These are phyloP conservation scores for Pistacia vera DNA, from an alignment of 345 rosid genomes.

Conservation along the genomic window DNA sequence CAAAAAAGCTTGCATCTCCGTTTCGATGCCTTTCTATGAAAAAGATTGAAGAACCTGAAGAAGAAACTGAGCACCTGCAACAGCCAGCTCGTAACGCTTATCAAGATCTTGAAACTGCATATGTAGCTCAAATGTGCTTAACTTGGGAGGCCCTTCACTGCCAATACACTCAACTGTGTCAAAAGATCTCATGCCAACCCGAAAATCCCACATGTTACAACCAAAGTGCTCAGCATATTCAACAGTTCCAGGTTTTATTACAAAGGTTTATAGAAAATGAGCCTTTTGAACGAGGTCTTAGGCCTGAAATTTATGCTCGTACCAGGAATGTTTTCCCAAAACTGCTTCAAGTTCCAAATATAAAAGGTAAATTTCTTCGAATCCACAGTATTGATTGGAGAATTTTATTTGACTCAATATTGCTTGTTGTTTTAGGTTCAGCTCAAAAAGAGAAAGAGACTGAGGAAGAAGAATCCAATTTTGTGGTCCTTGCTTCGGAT, in stretches of 20 bases:
- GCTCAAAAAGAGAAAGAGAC: slow-evolving; percentile 43
- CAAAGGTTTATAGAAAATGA: slow-evolving; percentile 95
- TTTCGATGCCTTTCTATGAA: slow-evolving; percentile 84
- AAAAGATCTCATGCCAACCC: slow-evolving; percentile 64
- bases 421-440: slow-evolving; percentile 38
- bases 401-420: not conserved
- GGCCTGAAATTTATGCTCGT: slow-evolving; percentile 78
- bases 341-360: slow-evolving; percentile 87
- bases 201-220: slow-evolving; percentile 66
- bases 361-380: slow-evolving; percentile 50
- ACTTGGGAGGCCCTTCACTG: slow-evolving; percentile 99
- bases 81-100: slow-evolving; percentile 46
- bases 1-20: slow-evolving; percentile 84
- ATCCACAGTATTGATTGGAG: not conserved
- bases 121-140: slow-evolving; percentile 92
- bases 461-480: slow-evolving; percentile 57
- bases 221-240: slow-evolving; percentile 82
- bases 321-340: slow-evolving; percentile 71
- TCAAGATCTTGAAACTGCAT: slow-evolving; percentile 81
- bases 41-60: slow-evolving; percentile 67
- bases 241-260: slow-evolving; percentile 84
- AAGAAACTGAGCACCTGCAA: slow-evolving; percentile 65
- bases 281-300: slow-evolving; percentile 78
- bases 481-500: slow-evolving; percentile 60
- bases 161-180: slow-evolving; percentile 81